Base-by-base conservation (phyloP, 2,329 filamentous ascomycete species). In the Pseudogymnoascus sp. region DNA sequence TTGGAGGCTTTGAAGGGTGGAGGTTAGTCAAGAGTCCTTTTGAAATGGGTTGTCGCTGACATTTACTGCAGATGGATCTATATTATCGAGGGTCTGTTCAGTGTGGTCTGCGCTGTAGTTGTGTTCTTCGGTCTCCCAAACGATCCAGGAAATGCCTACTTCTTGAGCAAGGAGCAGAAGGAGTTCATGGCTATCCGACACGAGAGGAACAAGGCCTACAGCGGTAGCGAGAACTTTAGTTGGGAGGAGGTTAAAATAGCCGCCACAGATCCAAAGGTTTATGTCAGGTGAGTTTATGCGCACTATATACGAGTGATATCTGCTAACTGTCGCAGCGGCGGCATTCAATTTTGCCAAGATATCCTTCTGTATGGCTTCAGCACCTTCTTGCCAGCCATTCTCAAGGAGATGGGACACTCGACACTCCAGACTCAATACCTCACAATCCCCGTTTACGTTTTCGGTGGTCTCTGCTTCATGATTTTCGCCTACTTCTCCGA, bases 221-320 rank as follows among this genome's bases (percentile, higher is more conserved):
- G 79, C 73, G 80, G 80, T 5, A 76, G 73, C 38, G 78, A 81
- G 2, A 71, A 78, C 11, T 82, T 82, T 60, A 76, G 73, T 65
- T 80, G 77, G 78, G 70, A 73, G 3, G 80, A 83, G 66, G 73
- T 83, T 62, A 70, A 71, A 40, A 77, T 77, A n/a, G 78, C 76
- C 0, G 63, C 79, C 14, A 70, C 68, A 10, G 82, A 84, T 61
- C 76, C 77, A 1, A 83, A 83, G 66, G 18, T 50, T 11, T 56
- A 56, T 33, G 47, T 56, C 4, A 56, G 47, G 47, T 56, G 14
- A 31, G 47, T 38, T 31, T 31, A 31, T 28, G 28, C 7, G 28
- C 28, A 31, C 28, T 25, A 25, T 3, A 31, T 31, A 31, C 28
- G 28, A 31, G 28, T 7, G 8, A 31, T 31, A 31, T 31, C 28